These are phyloP conservation scores for Cornus suecica DNA, from an alignment of 148 eudicot genomes.

Conservation along the genomic window DNA sequence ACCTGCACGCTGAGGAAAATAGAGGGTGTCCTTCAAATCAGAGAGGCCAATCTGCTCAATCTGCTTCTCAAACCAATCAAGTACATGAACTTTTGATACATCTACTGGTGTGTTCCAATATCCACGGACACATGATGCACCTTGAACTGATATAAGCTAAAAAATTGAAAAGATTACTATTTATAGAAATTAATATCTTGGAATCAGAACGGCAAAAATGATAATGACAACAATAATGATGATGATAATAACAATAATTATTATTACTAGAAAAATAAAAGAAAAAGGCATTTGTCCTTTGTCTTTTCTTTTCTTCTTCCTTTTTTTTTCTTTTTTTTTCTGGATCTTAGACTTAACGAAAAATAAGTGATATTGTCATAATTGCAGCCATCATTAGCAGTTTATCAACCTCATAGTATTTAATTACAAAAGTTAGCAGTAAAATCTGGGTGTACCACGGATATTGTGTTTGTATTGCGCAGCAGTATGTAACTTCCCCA, in stretches of 20 bases:
- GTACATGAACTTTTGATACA: slow-evolving; percentile 39
- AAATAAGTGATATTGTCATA: neutral
- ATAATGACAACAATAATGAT: no score
- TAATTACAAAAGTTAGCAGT: neutral
- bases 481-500: slow-evolving; percentile 83
- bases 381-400: neutral
- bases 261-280: no score
- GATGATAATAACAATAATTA: no score
- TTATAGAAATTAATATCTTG: neutral
- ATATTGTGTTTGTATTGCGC: slow-evolving; percentile 81
- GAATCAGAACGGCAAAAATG: neutral
- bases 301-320: neutral
- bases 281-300: neutral
- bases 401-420: neutral
- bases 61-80: slow-evolving; percentile 61
- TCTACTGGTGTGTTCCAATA: slow-evolving; percentile 76
- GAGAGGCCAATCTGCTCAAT: slow-evolving; percentile 51
- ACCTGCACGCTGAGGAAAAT: slow-evolving; percentile 75
- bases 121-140: slow-evolving; percentile 80
- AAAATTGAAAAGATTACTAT: slow-evolving; percentile 16
- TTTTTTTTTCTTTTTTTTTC: no score
- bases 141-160: slow-evolving; percentile 70
- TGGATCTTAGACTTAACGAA: neutral
- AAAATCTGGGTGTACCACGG: slow-evolving; percentile 51
- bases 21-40: slow-evolving; percentile 59